A percentile compares a stretch with the other conserved stretches of the same genome.
Conservation (phyloP, 2,329 filamentous ascomycete genomes). For the Penicillium sp. region DNA sequence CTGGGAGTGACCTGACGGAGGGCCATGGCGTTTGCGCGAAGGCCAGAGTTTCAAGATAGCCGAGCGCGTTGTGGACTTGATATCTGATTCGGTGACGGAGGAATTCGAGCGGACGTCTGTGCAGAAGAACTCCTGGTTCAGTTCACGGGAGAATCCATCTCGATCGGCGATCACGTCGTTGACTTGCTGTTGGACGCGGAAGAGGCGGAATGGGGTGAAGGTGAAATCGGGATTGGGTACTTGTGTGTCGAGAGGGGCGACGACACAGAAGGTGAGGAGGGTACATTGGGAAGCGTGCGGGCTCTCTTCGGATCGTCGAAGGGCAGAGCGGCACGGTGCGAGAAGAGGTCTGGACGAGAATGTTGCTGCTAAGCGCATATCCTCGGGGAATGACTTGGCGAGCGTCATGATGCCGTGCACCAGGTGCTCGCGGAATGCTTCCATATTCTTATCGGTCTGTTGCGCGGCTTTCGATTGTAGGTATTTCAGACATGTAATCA, state of each 20-base stretch:
- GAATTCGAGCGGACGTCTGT: conserved; percentile 38
- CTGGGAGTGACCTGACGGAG: conserved; percentile 24
- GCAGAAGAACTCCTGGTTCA: conserved; percentile 66
- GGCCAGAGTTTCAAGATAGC: conserved; percentile 33
- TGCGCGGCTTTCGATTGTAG: conserved; percentile 37
- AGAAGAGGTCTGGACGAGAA: conserved; percentile 48
- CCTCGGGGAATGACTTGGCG: conserved; percentile 51
- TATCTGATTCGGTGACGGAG: conserved; percentile 32
- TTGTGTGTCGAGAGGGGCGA: conserved; percentile 66
- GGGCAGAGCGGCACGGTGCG: conserved; percentile 41
- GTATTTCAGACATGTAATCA: conserved; percentile 44
- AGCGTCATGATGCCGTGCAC: conserved; percentile 46
- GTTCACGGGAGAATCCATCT: conserved; percentile 64
- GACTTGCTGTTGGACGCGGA: conserved; percentile 69
- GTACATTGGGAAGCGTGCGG: conserved; percentile 41
- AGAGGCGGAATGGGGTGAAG: conserved; percentile 68
- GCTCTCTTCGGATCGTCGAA: conserved; percentile 40
- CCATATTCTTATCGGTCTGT: conserved; percentile 32
- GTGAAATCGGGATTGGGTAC: conserved; percentile 59
- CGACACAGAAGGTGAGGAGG: conserved; percentile 62
- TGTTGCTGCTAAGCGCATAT: conserved; percentile 41
- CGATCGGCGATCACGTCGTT: conserved; percentile 62
- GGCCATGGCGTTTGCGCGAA: conserved; percentile 15
- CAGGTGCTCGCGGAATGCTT: conserved; percentile 56
- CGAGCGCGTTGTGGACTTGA: conserved; percentile 29